phyloP scores from a whole-genome alignment of 1,139 yeast genomes.

The Lizanozyma gosingica region DNA sequence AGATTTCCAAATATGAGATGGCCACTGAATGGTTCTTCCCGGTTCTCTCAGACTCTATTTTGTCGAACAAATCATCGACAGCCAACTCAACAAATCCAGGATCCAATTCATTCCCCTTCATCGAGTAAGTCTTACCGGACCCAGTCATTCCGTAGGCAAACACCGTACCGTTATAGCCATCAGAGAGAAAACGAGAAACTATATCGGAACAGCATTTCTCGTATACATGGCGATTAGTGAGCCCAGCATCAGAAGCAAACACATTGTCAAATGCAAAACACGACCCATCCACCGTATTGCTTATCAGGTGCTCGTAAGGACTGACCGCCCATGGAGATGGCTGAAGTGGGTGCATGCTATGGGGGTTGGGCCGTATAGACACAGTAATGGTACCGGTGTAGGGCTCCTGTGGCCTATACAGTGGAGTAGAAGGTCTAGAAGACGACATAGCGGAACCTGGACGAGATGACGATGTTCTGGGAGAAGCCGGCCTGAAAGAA shows the following conservation, averaged over 20 bases:
- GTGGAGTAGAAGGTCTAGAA: constrained; percentile 34
- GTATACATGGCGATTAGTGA: constrained; percentile 54
- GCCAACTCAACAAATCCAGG: constrained; percentile 78
- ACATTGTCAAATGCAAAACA: constrained; percentile 72
- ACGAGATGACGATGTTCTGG: constrained; percentile 15
- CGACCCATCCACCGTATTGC: constrained; percentile 40
- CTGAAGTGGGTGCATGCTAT: constrained; percentile 11
- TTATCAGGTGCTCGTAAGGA: constrained; percentile 29
- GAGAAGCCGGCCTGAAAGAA: constrained; percentile 14
- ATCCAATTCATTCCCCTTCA: constrained; percentile 66
- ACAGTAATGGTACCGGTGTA: constrained; percentile 45
- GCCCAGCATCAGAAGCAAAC: constrained; percentile 38
- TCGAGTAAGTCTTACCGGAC: constrained; percentile 86
- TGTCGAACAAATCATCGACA: constrained; percentile 54
- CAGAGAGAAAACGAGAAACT: constrained; percentile 52
- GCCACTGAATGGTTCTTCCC: constrained; percentile 33
- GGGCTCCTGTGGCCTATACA: constrained; percentile 22
- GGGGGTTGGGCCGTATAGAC: constrained; percentile 47
- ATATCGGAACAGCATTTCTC: constrained; percentile 50
- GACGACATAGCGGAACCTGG: constrained; percentile 32
- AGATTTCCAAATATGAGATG: constrained; percentile 78
- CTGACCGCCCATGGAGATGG: constrained; percentile 38
- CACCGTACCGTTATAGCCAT: constrained; percentile 82
- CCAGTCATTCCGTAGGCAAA: constrained; percentile 97
- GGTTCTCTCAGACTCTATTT: constrained; percentile 24